phyloP scores from a whole-genome alignment of 2,329 filamentous ascomycete species.

The Aspergillus thermomutatus region DNA sequence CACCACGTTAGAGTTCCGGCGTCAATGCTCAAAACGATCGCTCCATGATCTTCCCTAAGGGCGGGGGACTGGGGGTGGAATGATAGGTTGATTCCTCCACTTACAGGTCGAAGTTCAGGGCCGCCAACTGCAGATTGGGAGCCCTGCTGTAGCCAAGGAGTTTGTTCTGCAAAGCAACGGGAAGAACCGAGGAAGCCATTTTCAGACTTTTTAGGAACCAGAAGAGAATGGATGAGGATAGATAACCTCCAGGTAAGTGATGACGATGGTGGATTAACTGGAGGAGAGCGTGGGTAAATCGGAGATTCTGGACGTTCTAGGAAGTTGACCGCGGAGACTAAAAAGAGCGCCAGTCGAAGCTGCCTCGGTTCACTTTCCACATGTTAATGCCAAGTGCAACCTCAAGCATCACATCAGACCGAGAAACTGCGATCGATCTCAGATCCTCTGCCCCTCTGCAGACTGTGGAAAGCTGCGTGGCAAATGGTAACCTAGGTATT shows the following conservation, averaged over 20 bases:
- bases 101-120: conserved; percentile 44
- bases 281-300: conserved; percentile 2
- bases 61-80: neutral
- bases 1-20: conserved; percentile 5
- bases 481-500: neutral
- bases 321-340: conserved; percentile 4
- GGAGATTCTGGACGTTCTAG: conserved; percentile 9
- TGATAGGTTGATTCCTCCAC: conserved; percentile 16
- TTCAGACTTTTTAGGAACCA: conserved; percentile 10
- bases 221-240: conserved; percentile 6
- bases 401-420: neutral
- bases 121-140: conserved; percentile 31
- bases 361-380: conserved; percentile 8
- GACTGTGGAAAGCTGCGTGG: neutral
- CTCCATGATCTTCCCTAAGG: neutral
- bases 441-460: neutral
- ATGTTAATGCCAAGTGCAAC: neutral
- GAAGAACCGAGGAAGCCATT: conserved; percentile 42
- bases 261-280: conserved; percentile 5
- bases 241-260: conserved; percentile 2
- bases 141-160: conserved; percentile 36
- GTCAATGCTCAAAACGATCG: neutral
- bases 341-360: neutral
- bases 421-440: neutral
- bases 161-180: conserved; percentile 44